Evolutionary conservation across 176 grass and related monocot genomes (phyloP), one percentile per base, ranked within the genome.

Genomic region (Chloris gayana): DNA sequence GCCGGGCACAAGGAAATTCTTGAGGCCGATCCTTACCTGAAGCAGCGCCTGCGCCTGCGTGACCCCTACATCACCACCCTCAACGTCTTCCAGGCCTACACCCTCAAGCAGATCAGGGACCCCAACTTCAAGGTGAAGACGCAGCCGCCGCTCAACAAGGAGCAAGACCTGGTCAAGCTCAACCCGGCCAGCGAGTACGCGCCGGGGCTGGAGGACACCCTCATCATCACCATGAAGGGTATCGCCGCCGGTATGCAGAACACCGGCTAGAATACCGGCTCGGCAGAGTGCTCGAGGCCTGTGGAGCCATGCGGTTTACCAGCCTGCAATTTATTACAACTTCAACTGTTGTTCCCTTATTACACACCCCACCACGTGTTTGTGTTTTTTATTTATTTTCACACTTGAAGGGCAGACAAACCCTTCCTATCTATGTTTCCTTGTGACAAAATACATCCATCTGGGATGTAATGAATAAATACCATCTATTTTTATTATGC

Each of bases 201-300:
- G 19, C 92, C 92, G 0, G 92, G 88, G 2, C 73, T 86, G 63
- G 92, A 94, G 79, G 92, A 94, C 69, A 94, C 88, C 26, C 86
- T 94, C 60, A 94, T 94, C 85, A 85, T 94, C 83, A 94, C 92
- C 82, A 94, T 94, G 92, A 94, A 94, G 71, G 92, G 88, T 34
- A 94, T 94, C 53, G 92, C 92, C 45, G 92, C 92, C 27, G 92
- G 92, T 75, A 91, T 94, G 92, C 92, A 94, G 80, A 94, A 94
- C 69, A 94, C 92, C 2, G 88, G 88, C 64, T 94, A 94, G 60
- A n/a, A 2, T 30, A 4, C 19, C 62, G 14, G n/a, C n/a, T n/a
- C 58, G 12, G 60, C 60, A 64, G 60, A 64, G 29, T 14, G 58
- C 58, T 61, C 25, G 58, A 61, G 24, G 24, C 58, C 27, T 5